Conservation (phyloP, 495 filamentous ascomycete species). For the Glonium stellatum region DNA sequence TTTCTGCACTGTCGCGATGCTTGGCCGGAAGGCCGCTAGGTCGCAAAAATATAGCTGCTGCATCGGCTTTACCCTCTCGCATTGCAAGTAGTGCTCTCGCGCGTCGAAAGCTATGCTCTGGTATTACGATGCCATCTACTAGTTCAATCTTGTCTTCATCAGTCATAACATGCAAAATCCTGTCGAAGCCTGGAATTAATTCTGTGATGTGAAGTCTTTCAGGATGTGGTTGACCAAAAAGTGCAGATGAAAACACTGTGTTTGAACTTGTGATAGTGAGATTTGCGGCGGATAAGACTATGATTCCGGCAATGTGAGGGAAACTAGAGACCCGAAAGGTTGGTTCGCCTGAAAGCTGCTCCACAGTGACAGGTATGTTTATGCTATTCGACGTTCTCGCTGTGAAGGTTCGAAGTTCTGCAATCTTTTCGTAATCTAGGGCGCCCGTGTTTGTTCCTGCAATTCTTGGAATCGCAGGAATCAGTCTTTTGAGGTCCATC, state of each 20-base stretch:
- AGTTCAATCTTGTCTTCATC: constrained; percentile 79
- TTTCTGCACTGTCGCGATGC: constrained; percentile 82
- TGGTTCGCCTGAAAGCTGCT: constrained; percentile 53
- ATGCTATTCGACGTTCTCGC: constrained; percentile 64
- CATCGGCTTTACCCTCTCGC: constrained; percentile 69
- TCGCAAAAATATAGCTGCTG: constrained; percentile 66
- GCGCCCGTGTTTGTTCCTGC: constrained; percentile 53
- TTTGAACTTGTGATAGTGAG: constrained; percentile 86
- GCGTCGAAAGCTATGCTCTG: constrained; percentile 89
- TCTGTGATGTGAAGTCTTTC: constrained; percentile 72
- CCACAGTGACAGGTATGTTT: constrained; percentile 71
- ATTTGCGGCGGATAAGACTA: constrained; percentile 71
- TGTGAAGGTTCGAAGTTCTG: constrained; percentile 68
- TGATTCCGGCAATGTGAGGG: constrained; percentile 93
- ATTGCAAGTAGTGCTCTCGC: constrained; percentile 77
- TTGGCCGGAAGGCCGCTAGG: constrained; percentile 76
- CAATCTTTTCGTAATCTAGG: constrained; percentile 63
- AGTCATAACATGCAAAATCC: constrained; percentile 67
- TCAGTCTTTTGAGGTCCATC: constrained; percentile 63
- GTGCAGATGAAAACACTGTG: constrained; percentile 81
- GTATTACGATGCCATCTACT: constrained; percentile 91
- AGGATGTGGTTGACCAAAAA: constrained; percentile 81
- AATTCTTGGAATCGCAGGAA: constrained; percentile 75
- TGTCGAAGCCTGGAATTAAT: constrained; percentile 81
- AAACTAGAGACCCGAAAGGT: constrained; percentile 83